phyloP scores from a whole-genome alignment of 1,284 basidiomycete genomes.

The Rhodofomes roseus region DNA sequence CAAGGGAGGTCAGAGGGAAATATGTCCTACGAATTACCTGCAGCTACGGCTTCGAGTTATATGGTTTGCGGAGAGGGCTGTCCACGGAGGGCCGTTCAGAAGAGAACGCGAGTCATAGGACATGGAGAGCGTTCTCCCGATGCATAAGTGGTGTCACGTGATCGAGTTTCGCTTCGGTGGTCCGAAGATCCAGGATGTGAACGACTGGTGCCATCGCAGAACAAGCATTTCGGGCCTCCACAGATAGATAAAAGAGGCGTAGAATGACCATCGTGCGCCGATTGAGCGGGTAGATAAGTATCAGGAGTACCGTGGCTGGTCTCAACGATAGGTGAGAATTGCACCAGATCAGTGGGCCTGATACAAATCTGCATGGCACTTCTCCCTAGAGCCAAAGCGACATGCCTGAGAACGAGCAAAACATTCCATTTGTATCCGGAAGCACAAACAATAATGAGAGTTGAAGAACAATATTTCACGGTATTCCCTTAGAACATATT shows the following conservation, averaged over 20 bases:
- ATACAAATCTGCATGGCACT: background rate
- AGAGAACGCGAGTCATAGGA: constrained; percentile 3
- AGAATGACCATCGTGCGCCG: background rate
- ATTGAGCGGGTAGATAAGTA: background rate
- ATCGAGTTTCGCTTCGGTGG: background rate
- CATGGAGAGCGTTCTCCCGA: background rate
- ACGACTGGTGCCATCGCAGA: background rate
- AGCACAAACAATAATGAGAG: background rate
- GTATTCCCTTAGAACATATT: constrained; percentile 68
- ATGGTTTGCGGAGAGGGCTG: background rate
- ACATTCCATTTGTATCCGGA: background rate
- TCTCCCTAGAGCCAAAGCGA: background rate
- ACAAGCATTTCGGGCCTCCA: background rate
- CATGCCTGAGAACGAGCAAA: background rate
- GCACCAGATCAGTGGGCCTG: too few species aligned
- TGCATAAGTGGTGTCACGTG: background rate
- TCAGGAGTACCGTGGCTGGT: too few species aligned
- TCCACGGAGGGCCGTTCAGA: background rate
- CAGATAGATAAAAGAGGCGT: background rate
- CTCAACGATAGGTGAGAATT: too few species aligned
- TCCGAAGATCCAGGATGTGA: background rate
- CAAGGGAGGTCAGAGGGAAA: background rate
- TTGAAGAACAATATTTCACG: background rate
- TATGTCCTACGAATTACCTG: background rate
- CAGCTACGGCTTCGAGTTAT: background rate